These are phyloP conservation scores for Perilla frutescens DNA, from an alignment of 257 asterid species.

Conservation along the genomic window DNA sequence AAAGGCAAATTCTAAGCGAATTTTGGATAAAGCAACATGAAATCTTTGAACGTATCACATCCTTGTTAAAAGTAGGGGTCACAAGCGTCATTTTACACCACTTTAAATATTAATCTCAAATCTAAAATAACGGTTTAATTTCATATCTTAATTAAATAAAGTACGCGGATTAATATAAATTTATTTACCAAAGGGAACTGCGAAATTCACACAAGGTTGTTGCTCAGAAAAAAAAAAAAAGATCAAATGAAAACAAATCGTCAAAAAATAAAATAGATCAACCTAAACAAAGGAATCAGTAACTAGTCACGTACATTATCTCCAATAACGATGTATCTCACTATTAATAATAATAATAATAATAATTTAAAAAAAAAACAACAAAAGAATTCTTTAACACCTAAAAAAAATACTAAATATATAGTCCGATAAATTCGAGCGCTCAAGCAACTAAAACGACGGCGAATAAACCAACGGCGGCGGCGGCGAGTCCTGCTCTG, in stretches of 20 bases:
- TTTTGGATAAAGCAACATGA: too few species aligned
- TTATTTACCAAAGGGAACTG: too few species aligned
- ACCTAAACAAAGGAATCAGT: neutral
- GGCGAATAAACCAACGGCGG: conserved; percentile 34
- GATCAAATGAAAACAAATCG: neutral
- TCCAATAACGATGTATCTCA: neutral
- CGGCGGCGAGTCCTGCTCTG: conserved; percentile 35
- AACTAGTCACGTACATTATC: neutral
- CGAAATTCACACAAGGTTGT: too few species aligned
- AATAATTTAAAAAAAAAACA: neutral
- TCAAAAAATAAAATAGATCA: neutral
- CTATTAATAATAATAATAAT: neutral
- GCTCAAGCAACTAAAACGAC: conserved; percentile 39
- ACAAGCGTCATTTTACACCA: too few species aligned
- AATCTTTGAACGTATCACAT: too few species aligned
- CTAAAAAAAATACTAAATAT: neutral
- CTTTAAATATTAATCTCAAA: too few species aligned
- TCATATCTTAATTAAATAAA: too few species aligned
- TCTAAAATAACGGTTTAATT: too few species aligned
- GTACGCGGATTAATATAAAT: too few species aligned
- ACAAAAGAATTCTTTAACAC: conserved; percentile 6
- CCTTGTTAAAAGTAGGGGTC: too few species aligned
- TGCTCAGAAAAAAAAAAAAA: too few species aligned
- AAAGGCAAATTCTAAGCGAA: too few species aligned
- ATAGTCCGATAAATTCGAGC: neutral